Evolutionary conservation across 306 rosid species (phyloP), one percentile per base, ranked within the genome.

Genomic region (Ziziphus jujuba): DNA sequence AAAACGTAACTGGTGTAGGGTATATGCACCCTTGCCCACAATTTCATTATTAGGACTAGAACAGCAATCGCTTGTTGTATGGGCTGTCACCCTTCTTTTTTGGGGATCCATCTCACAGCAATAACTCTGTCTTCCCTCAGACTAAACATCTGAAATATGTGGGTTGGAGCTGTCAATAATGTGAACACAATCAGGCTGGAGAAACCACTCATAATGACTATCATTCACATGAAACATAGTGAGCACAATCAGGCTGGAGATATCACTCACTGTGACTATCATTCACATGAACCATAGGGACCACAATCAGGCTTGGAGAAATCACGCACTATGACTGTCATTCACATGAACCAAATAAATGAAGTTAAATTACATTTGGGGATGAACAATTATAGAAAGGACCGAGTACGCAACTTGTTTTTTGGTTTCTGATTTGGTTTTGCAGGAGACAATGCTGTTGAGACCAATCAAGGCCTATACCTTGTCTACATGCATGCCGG

Each of bases 401-500:
- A 20, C 79, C 75, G 81, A 63, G 77, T 83, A n/a, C n/a, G n/a
- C n/a, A n/a, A n/a, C n/a, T n/a, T n/a, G n/a, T 78, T 79, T 90
- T 81, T 78, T 82, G 89, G 87, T 82, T 74, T 87, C 75, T 84
- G 88, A 58, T 81, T 75, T 87, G 84, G 77, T 85, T 87, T 84
- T 93, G 97, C 92, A 93, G 99, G 99, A 56, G 99, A 93, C 67
- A 70, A 12, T 61, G 77, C 73, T 67, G 87, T 93, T 73, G 91
- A 78, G 87, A 93, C 97, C 56, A 76, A 78, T 71, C 97, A 93
- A 83, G 99, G 97, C 56, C 89, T 81, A 81, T 80, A 80, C 82
- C 73, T 90, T 34, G 83, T 93, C 17, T 95, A 88, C 84, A 75
- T 95, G 87, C 99, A 95, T 80, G 92, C 96, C 74, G 99, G 99